A percentile compares a stretch with the other conserved stretches of the same genome.
Conservation (phyloP, 2,329 filamentous ascomycete genomes). For the Atkinsonella hypoxylon region DNA sequence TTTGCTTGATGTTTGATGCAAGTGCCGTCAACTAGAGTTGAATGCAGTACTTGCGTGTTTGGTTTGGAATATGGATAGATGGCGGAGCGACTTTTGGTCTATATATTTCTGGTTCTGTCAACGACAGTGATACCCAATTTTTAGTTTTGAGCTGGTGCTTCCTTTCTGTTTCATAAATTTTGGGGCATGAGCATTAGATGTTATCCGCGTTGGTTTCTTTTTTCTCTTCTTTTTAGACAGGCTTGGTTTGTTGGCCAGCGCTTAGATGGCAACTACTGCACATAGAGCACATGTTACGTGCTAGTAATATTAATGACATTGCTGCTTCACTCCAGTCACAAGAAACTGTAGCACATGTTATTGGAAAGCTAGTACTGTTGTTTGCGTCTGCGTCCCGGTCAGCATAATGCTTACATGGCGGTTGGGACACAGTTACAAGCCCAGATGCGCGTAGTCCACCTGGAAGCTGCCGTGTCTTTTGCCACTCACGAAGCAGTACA, state of each 20-base stretch:
- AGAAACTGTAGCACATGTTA: too few relatives aligned
- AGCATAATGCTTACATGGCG: too few relatives aligned
- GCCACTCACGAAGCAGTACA: too few relatives aligned
- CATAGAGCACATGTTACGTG: background rate
- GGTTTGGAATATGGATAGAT: background rate
- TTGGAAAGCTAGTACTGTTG: too few relatives aligned
- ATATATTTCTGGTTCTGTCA: background rate
- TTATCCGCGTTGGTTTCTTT: background rate
- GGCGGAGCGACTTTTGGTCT: background rate
- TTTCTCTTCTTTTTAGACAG: background rate
- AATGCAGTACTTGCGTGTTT: background rate
- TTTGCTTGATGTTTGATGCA: background rate
- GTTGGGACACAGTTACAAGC: too few relatives aligned
- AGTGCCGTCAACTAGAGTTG: background rate
- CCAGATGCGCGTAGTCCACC: too few relatives aligned
- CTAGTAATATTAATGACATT: background rate
- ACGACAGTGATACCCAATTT: background rate
- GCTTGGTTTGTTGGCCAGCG: background rate
- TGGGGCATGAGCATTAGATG: conserved; percentile 1
- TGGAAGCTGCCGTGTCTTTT: too few relatives aligned
- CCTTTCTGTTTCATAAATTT: background rate
- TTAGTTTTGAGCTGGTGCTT: background rate
- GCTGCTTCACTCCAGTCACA: too few relatives aligned
- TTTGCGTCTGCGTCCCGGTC: too few relatives aligned
- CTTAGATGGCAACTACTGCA: background rate